Conservation (phyloP, 1,284 basidiomycete genomes). For the Apiotrichum gamsii region DNA sequence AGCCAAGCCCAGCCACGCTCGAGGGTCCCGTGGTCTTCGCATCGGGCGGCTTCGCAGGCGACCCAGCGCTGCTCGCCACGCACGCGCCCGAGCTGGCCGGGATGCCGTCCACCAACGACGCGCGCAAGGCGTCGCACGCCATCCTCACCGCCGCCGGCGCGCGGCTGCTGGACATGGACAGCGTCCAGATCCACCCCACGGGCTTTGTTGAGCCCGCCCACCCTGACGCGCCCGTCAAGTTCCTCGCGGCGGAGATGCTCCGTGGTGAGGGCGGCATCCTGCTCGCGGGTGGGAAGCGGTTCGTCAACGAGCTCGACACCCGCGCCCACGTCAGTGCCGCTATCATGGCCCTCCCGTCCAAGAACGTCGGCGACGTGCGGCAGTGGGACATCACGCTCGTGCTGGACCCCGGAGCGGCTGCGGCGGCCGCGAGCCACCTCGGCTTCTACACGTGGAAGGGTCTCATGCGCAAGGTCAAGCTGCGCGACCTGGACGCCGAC, state of each 20-base stretch:
- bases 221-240: constrained; percentile 2
- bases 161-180: constrained; percentile 11
- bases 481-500: background rate
- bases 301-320: constrained; percentile 5
- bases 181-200: constrained; percentile 13
- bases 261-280: constrained; percentile 12
- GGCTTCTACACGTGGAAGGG: constrained; percentile 16
- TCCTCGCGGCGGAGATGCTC: constrained; percentile 11
- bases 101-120: constrained; percentile 12
- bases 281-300: constrained; percentile 1
- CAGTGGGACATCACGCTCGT: constrained; percentile 11
- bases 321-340: background rate
- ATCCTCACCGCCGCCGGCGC: constrained; percentile 8
- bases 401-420: constrained; percentile 10
- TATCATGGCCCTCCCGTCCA: background rate
- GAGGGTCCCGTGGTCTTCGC: constrained; percentile 9
- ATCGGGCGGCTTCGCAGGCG: constrained; percentile 12
- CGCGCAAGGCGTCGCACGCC: constrained; percentile 1
- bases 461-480: constrained; percentile 3
- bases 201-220: constrained; percentile 7
- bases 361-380: background rate
- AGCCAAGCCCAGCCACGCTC: no score
- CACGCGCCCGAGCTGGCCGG: constrained; percentile 12
- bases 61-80: constrained; percentile 1
- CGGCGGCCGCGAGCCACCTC: constrained; percentile 6